phyloP scores from a whole-genome alignment of 768 basidiomycete genomes.

The Pleurotus cornucopiae region DNA sequence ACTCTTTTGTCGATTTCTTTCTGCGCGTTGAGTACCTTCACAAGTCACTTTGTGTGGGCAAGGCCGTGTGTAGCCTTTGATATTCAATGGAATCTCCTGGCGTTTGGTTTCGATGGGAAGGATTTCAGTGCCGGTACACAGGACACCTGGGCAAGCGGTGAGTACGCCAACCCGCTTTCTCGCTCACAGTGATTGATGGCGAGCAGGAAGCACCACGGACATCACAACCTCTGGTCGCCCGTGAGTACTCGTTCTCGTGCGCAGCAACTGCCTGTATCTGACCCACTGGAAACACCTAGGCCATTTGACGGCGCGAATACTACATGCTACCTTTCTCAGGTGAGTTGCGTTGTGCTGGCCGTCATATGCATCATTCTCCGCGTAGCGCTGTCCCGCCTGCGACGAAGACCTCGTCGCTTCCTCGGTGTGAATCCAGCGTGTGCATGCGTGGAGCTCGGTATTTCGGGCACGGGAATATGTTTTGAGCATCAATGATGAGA shows the following conservation, averaged over 20 bases:
- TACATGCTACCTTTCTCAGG: conserved; percentile 73
- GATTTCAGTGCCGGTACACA: conserved; percentile 80
- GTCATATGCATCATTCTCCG: background rate
- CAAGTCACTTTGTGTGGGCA: conserved; percentile 6
- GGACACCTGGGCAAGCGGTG: conserved; percentile 59
- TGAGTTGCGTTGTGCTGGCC: conserved; percentile 16
- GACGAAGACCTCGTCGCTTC: no score
- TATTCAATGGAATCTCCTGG: conserved; percentile 75
- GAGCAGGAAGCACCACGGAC: conserved; percentile 52
- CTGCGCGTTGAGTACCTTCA: conserved; percentile 4
- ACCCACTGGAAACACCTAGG: conserved; percentile 26
- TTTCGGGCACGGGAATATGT: no score
- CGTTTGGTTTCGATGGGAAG: conserved; percentile 78
- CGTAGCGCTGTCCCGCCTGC: background rate
- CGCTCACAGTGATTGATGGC: conserved; percentile 1
- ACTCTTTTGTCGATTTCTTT: conserved; percentile 8
- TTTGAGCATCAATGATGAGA: background rate
- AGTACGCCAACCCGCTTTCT: conserved; percentile 20
- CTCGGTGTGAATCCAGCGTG: background rate
- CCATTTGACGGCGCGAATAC: conserved; percentile 61
- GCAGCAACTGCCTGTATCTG: background rate
- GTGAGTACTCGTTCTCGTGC: conserved; percentile 37
- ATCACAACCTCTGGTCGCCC: conserved; percentile 75
- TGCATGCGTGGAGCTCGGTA: background rate
- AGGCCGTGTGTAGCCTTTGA: conserved; percentile 73